Base-by-base conservation (phyloP, 306 rosid genomes). In the Crataegus laevigata region DNA sequence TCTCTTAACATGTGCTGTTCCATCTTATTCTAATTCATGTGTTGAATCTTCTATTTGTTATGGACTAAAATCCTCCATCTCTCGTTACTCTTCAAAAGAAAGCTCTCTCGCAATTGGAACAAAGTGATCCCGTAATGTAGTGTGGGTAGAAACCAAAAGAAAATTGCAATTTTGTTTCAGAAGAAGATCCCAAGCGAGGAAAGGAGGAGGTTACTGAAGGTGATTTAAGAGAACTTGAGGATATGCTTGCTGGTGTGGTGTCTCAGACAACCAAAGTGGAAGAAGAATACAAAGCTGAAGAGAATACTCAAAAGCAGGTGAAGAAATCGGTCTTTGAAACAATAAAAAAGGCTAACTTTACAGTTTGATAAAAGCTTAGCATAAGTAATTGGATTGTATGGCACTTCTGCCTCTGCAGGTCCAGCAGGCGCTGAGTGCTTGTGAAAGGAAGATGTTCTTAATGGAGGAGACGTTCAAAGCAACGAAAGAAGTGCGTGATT, bases 381-480 rank as follows among this genome's bases (percentile, higher is more conserved):
- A 77, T 45, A 38, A 45, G 55, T 12, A 22, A 38, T 69, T 81
- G 42, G 32, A 77, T 74, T 43, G 15, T 57, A 19, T 71, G 73
- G 21, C 51, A 36, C 45, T 55, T 51, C 79, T 83, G 87, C 90
- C 47, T 55, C 78, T 83, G 86, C 88, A 93, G 96, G 75, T 75
- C n/a, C 91, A 84, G 85, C 77, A 77, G 80, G 87, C 79, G 78
- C 71, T 88, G 79, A 66, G 68, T 78, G 83, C 80, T 75, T 64
- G 58, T 24, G 90, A 88, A 80, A 82, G 85, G 82, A 88, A 82
- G 87, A 82, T 86, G 72, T 81, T 89, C 69, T 76, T 83, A 63
- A 83, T 86, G 86, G 85, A 76, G 57, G 79, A 58, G 87, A 84
- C 88, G 67, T 61, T 82, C 42, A 76, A 72, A 80, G 78, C 70